Evolutionary conservation across 305 asterid genomes (phyloP).

Genomic region (Solanum hybrid): DNA sequence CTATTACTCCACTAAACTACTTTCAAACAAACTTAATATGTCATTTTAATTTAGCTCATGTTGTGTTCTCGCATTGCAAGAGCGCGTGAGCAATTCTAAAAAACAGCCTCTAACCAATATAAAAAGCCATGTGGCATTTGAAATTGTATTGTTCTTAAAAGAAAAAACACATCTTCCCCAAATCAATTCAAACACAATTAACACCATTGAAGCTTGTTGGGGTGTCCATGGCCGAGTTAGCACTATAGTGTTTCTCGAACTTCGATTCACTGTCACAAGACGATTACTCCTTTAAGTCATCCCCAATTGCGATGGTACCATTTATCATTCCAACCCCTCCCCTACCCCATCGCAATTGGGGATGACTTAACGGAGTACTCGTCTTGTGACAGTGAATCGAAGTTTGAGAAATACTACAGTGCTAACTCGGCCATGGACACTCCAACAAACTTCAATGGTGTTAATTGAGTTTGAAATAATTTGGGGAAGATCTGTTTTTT

Average conservation of each 20-base stretch:
- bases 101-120: neutral
- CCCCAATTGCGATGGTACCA: neutral
- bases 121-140: neutral
- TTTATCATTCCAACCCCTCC: no score
- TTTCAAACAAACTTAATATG: no score
- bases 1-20: no score
- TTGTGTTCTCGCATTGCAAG: neutral
- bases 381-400: neutral
- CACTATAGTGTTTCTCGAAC: neutral
- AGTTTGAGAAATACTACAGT: neutral
- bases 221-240: neutral
- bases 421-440: neutral
- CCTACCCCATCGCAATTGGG: no score
- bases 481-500: neutral
- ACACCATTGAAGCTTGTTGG: neutral
- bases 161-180: neutral
- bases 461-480: neutral
- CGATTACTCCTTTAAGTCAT: neutral
- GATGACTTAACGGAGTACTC: no score
- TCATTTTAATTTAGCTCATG: no score
- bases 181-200: neutral
- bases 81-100: neutral
- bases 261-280: neutral
- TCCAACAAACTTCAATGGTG: neutral
- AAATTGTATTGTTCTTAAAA: no score